A percentile compares a stretch with the other conserved stretches of the same genome.
Evolutionary conservation across 495 filamentous ascomycete species (phyloP).

Genomic region (Chaetomium cochliodes): DNA sequence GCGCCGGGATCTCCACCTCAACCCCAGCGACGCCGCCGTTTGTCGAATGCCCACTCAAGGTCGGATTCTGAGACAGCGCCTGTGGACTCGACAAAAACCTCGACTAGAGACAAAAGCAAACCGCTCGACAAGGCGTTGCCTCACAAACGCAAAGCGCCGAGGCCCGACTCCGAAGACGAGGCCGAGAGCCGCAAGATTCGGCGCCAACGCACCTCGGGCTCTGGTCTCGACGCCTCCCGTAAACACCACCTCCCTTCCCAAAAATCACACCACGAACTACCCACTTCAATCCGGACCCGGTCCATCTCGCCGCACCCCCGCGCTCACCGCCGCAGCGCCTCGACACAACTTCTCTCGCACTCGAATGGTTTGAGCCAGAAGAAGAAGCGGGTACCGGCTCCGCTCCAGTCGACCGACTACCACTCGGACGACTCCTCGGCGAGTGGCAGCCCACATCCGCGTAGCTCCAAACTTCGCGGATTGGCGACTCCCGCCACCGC

Average conservation of each 20-base stretch:
- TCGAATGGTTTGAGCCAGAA: constrained; percentile 54
- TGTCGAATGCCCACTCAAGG: constrained; percentile 43
- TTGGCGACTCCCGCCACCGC: constrained; percentile 58
- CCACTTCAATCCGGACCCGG: constrained; percentile 48
- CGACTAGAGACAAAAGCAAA: constrained; percentile 40
- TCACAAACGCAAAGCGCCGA: constrained; percentile 47
- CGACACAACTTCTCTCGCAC: constrained; percentile 56
- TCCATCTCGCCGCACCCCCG: constrained; percentile 64
- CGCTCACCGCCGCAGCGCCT: constrained; percentile 61
- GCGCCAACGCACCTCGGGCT: constrained; percentile 48
- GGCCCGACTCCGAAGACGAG: constrained; percentile 52
- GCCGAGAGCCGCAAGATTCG: constrained; percentile 48
- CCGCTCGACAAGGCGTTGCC: constrained; percentile 40
- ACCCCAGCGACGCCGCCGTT: constrained; percentile 42
- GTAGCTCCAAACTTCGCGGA: constrained; percentile 62
- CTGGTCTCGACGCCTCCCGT: constrained; percentile 39
- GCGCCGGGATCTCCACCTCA: constrained; percentile 51
- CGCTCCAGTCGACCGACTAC: constrained; percentile 62
- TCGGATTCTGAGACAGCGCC: constrained; percentile 49
- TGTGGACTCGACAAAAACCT: constrained; percentile 38
- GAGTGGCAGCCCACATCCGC: constrained; percentile 68
- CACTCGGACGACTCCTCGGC: constrained; percentile 72
- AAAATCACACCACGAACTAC: constrained; percentile 40
- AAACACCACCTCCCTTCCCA: constrained; percentile 34
- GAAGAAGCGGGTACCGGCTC: constrained; percentile 56